Evolutionary conservation across 257 asterid genomes (phyloP).

Genomic region (Solanum tacnaense): DNA sequence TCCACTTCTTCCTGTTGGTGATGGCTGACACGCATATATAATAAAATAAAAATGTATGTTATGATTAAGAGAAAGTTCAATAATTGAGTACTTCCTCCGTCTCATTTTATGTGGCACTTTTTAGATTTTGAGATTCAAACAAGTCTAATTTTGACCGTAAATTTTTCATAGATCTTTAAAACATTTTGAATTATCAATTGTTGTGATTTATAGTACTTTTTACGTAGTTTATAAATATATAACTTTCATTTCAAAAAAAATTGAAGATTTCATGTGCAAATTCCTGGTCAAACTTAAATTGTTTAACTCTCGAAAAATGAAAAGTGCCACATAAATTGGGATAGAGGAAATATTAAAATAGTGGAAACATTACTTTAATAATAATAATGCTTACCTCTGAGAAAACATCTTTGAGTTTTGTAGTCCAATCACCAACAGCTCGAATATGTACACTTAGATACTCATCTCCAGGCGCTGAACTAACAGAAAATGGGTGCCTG

Average conservation of each 20-base stretch:
- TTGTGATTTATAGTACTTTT: too few relatives aligned
- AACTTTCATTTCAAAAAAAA: too few relatives aligned
- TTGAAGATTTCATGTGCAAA: too few relatives aligned
- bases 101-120: too few relatives aligned
- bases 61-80: not conserved
- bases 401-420: conserved; percentile 2
- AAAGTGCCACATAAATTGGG: too few relatives aligned
- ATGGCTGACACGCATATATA: conserved; percentile 57
- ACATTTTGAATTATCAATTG: too few relatives aligned
- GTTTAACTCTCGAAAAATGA: too few relatives aligned
- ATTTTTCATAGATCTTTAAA: too few relatives aligned
- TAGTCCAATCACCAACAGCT: conserved; percentile 10
- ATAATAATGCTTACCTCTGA: not conserved
- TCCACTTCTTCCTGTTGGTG: conserved; percentile 71
- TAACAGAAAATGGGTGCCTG: conserved; percentile 12
- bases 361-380: not conserved
- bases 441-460: conserved; percentile 10
- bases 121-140: too few relatives aligned
- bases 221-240: too few relatives aligned
- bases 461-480: conserved; percentile 4
- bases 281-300: too few relatives aligned
- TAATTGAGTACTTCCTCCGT: not conserved
- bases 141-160: too few relatives aligned
- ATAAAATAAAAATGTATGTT: not conserved
- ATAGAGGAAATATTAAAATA: not conserved